Conservation (phyloP, 345 rosid genomes). For the Anastatica hierochuntica region DNA sequence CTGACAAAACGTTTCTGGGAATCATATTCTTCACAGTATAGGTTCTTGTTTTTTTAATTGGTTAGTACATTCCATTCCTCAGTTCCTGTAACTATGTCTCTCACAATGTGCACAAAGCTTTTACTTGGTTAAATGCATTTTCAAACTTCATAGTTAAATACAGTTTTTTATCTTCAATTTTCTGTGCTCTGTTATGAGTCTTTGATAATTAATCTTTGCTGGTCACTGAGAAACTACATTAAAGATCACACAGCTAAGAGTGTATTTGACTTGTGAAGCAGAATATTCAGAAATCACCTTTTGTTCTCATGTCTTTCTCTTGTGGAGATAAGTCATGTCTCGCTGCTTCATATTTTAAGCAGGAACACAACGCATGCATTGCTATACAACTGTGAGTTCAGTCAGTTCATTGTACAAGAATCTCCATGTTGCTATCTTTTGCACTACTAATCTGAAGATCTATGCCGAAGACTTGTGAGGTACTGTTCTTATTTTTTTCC, state of each 20-base stretch:
- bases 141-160: conserved; percentile 10
- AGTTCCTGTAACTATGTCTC: conserved; percentile 55
- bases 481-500: conserved; percentile 18
- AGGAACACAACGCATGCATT: conserved; percentile 22
- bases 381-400: conserved; percentile 1
- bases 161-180: background rate
- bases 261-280: background rate
- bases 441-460: conserved; percentile 15
- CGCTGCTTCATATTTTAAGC: conserved; percentile 17
- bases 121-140: conserved; percentile 10
- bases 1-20: conserved; percentile 60
- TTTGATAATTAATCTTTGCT: background rate
- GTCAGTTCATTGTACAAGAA: conserved; percentile 5
- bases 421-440: conserved; percentile 4
- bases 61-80: conserved; percentile 70
- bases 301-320: conserved; percentile 11
- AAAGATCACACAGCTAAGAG: background rate
- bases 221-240: background rate
- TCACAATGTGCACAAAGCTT: conserved; percentile 27
- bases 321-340: conserved; percentile 14
- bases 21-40: conserved; percentile 58
- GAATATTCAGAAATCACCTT: too few relatives aligned
- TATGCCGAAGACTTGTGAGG: conserved; percentile 22
- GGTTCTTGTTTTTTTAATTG: conserved; percentile 71
- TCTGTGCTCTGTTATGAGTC: background rate